Evolutionary conservation across 257 asterid species (phyloP).

Genomic region (Solanum infundibuliforme): DNA sequence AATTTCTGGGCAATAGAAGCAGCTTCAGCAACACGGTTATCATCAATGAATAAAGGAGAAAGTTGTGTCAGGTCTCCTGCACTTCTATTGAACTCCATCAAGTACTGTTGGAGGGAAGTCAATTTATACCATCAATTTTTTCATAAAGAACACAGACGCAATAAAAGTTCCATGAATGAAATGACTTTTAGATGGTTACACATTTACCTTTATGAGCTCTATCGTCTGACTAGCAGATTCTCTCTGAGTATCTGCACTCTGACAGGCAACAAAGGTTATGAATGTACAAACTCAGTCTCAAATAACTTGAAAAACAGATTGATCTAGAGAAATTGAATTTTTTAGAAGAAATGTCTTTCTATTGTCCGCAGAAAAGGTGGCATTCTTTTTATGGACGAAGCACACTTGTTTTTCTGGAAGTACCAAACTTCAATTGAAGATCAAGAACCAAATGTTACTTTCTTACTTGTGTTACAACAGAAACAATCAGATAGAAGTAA

Average conservation of each 20-base stretch:
- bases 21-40: slow-evolving; percentile 97
- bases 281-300: neutral
- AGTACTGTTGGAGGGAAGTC: slow-evolving; percentile 53
- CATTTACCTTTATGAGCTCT: slow-evolving; percentile 85
- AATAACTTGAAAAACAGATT: neutral
- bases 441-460: neutral
- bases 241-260: slow-evolving; percentile 99
- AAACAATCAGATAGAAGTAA: neutral
- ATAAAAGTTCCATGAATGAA: neutral
- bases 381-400: neutral
- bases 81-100: slow-evolving; percentile 98
- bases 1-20: slow-evolving; percentile 98
- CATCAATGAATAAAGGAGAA: slow-evolving; percentile 93
- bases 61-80: slow-evolving; percentile 97
- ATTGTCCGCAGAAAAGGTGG: neutral
- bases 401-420: neutral
- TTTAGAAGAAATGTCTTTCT: neutral
- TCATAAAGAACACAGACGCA: neutral
- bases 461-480: neutral
- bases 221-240: slow-evolving; percentile 97
- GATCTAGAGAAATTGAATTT: neutral
- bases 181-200: neutral
- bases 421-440: neutral
- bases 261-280: neutral
- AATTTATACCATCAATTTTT: neutral